These are phyloP conservation scores for Chlorophyllum brunneum DNA, from an alignment of 768 basidiomycete genomes.

Conservation along the genomic window DNA sequence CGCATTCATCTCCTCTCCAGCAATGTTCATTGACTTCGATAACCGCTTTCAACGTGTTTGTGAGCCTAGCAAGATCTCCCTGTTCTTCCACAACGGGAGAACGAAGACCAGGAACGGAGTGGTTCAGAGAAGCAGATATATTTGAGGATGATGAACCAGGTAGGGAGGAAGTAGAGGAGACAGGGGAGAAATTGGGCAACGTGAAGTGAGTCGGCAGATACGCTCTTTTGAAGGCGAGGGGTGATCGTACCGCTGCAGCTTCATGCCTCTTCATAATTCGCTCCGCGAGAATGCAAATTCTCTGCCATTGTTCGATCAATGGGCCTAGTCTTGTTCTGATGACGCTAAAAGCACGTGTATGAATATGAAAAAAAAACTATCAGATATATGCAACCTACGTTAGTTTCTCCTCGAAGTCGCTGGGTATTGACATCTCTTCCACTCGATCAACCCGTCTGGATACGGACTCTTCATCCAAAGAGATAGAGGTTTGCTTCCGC, in stretches of 20 bases:
- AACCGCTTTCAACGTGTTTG: conserved; percentile 76
- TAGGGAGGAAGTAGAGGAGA: conserved; percentile 31
- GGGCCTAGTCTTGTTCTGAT: conserved; percentile 73
- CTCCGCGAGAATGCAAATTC: conserved; percentile 82
- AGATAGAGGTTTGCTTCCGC: conserved; percentile 75
- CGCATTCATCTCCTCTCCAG: conserved; percentile 83
- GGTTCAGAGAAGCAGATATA: conserved; percentile 27
- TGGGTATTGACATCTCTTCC: conserved; percentile 91
- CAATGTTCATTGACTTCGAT: conserved; percentile 77
- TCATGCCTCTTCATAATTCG: conserved; percentile 87
- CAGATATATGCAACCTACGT: conserved; percentile 38
- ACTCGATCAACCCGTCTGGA: conserved; percentile 74
- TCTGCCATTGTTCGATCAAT: conserved; percentile 89
- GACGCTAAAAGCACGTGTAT: conserved; percentile 37
- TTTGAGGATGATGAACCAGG: conserved; percentile 28
- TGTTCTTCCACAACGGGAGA: conserved; percentile 34
- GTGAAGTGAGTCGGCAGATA: conserved; percentile 69
- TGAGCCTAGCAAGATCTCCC: conserved; percentile 81
- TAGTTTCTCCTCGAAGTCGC: conserved; percentile 89
- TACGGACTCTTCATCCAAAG: conserved; percentile 83
- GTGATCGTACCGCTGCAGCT: conserved; percentile 83
- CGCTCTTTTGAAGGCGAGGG: conserved; percentile 58
- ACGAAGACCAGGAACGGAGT: conserved; percentile 28
- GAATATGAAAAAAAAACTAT: not conserved
- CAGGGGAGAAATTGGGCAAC: conserved; percentile 46